These are phyloP conservation scores for Neurospora sp. DNA, from an alignment of 2,329 filamentous ascomycete genomes.

Conservation along the genomic window DNA sequence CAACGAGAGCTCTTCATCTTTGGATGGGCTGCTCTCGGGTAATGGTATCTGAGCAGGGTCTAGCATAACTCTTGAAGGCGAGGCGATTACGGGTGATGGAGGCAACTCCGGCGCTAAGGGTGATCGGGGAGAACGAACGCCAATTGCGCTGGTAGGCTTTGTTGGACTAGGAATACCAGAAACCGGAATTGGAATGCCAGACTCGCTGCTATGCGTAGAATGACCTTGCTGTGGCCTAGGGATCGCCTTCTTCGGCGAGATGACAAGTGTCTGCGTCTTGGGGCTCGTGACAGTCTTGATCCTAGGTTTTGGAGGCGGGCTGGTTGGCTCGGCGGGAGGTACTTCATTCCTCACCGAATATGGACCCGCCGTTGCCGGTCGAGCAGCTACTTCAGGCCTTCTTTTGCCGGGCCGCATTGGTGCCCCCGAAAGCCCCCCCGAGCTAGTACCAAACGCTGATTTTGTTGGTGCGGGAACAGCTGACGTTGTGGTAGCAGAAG, in stretches of 20 bases:
- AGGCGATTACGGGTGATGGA: constrained; percentile 8
- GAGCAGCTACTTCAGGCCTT: constrained; percentile 46
- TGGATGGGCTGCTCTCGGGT: constrained; percentile 32
- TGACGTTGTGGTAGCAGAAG: constrained; percentile 26
- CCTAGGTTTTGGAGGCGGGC: constrained; percentile 35
- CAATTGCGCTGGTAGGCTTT: constrained; percentile 24
- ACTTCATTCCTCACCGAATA: constrained; percentile 50
- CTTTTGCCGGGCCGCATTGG: constrained; percentile 52
- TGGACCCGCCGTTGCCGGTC: constrained; percentile 55
- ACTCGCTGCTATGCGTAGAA: constrained; percentile 40
- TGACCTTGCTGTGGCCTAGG: constrained; percentile 39
- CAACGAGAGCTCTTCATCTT: constrained; percentile 44
- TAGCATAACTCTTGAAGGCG: constrained; percentile 24
- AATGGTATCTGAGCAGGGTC: constrained; percentile 4
- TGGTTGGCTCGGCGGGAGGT: constrained; percentile 31
- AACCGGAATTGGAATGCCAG: constrained; percentile 31
- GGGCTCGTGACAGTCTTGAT: constrained; percentile 36
- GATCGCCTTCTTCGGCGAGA: constrained; percentile 42
- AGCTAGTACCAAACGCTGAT: constrained; percentile 33
- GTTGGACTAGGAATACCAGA: constrained; percentile 22
- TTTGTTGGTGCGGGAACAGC: constrained; percentile 33
- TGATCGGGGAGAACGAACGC: constrained; percentile 28
- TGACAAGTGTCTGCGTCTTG: constrained; percentile 33
- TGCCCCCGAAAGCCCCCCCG: constrained; percentile 52
- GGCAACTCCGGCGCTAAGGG: constrained; percentile 6